Evolutionary conservation across 2,329 filamentous ascomycete species (phyloP).

Genomic region (Colletotrichum camelliae): DNA sequence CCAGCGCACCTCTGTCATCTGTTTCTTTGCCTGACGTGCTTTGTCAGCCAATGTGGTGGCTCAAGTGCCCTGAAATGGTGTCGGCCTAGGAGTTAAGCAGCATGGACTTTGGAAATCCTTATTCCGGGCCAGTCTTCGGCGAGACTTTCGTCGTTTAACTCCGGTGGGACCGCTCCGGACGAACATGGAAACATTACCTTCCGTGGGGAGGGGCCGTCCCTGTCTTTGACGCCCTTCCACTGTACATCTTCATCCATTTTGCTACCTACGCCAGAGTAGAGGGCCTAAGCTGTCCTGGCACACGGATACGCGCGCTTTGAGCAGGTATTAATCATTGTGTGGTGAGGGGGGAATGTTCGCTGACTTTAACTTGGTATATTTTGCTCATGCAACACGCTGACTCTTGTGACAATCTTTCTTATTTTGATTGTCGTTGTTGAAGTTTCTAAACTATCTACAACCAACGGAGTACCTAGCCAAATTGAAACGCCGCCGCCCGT

Average conservation of each 20-base stretch:
- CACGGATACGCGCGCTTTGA: not conserved
- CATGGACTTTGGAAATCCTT: not conserved
- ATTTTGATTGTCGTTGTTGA: not conserved
- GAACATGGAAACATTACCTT: not conserved
- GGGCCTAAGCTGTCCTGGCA: not conserved
- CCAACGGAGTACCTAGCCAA: not conserved
- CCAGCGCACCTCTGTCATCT: not conserved
- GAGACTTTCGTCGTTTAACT: not conserved
- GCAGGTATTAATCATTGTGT: not conserved
- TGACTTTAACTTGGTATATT: not conserved
- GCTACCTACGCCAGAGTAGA: not conserved
- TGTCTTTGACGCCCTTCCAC: not conserved
- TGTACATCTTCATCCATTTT: not conserved
- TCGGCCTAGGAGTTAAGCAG: not conserved
- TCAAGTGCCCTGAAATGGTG: not conserved
- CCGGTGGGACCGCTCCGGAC: not conserved
- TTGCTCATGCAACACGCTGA: not conserved
- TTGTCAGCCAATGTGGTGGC: not conserved
- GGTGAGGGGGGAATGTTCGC: not conserved
- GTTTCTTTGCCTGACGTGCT: not conserved
- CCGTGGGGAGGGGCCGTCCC: not conserved
- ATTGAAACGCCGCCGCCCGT: constrained; percentile 5
- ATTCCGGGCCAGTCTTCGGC: not conserved
- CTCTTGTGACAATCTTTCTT: not conserved
- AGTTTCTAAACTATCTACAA: not conserved